Conservation (phyloP, 768 basidiomycete species). For the Auricularia sp. region DNA sequence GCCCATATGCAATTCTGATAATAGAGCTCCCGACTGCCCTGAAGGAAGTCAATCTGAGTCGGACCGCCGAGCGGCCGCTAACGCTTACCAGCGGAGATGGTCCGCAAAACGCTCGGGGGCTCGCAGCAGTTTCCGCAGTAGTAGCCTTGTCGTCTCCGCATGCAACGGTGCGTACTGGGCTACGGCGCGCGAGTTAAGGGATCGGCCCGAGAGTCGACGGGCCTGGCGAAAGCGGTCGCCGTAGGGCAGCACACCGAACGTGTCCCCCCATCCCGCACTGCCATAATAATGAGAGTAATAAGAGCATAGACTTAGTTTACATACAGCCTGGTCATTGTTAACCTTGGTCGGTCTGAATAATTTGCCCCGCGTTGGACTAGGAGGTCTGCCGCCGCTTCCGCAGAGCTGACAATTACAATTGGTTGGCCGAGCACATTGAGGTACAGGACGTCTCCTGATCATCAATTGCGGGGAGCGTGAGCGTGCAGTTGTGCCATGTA, state of each 20-base stretch:
- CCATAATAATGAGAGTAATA: not conserved
- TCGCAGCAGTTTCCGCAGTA: not conserved
- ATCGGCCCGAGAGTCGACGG: not conserved
- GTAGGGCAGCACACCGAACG: not conserved
- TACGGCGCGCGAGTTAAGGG: not conserved
- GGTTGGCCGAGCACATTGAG: not conserved
- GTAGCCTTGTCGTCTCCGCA: not conserved
- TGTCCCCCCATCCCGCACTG: not conserved
- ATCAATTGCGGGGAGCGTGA: too few species aligned
- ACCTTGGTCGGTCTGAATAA: not conserved
- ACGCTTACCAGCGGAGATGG: not conserved
- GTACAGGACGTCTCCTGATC: not conserved
- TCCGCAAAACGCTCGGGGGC: not conserved
- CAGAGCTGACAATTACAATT: not conserved
- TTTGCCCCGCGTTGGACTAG: not conserved
- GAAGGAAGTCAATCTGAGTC: not conserved
- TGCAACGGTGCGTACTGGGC: not conserved
- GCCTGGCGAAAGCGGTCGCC: not conserved
- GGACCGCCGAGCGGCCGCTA: not conserved
- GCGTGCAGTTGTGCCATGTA: too few species aligned
- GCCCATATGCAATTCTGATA: conserved; percentile 15
- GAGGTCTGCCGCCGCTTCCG: not conserved
- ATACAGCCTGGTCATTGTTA: not conserved
- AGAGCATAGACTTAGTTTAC: not conserved
- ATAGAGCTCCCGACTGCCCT: conserved; percentile 1